Base-by-base conservation (phyloP, 164 flowering plant genomes). In the Buxus sempervirens region DNA sequence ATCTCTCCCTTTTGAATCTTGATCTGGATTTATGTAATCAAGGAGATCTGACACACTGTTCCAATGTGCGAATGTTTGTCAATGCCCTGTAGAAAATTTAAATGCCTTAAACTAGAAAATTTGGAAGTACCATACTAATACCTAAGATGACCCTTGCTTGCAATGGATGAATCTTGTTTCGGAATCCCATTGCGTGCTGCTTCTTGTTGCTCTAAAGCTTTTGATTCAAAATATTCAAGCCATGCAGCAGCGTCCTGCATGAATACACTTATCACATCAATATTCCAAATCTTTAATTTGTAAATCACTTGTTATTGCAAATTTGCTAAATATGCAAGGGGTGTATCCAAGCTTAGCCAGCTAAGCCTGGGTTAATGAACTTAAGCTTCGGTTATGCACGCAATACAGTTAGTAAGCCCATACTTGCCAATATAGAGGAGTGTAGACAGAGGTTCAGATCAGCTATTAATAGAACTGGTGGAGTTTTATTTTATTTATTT, bases 141-240 rank as follows among this genome's bases (percentile, higher is more conserved):
- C 97, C 97, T 93, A 71, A 93, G 94, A 77, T 93, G 97, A 62
- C 98, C 98, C 83, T 93, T 93, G 83, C 94, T 91, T 53, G 97
- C 92, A 73, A 93, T 93, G 25, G 90, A 79, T 72, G 96, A 86
- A 82, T 93, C 98, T 13, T 85, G 90, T 74, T 86, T 93, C 48
- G 94, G 98, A 49, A 85, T 85, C 55, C 98, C 96, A 78, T 78
- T 88, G 25, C 88, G 81, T 64, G 91, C 89, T 13, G 94, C 93
- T 76, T 93, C 98, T 83, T 91, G 98, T 83, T 90, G 96, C 81
- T 93, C 98, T 56, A 90, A 49, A 22, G 83, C 92, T 77, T 82
- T 93, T 38, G 94, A 86, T 74, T 93, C 96, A 78, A 93, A 93
- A 77, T 91, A 89, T 67, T 93, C 98, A 26, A 90, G 93, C 96